Base-by-base conservation (phyloP, 2,329 filamentous ascomycete genomes). In the Fusarium sp. region DNA sequence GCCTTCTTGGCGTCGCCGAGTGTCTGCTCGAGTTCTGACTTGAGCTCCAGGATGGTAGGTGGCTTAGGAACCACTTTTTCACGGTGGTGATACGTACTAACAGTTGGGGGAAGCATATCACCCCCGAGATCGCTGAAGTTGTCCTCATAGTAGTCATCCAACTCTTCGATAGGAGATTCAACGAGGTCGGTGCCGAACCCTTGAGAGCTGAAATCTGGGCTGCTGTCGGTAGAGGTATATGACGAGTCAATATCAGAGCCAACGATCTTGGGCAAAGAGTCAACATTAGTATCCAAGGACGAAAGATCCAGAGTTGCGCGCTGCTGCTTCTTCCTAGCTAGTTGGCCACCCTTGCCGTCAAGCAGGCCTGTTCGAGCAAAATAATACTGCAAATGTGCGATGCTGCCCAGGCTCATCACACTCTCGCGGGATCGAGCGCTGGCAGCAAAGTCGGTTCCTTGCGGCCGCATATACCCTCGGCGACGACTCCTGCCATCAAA, bases 351-450 rank as follows among this genome's bases (percentile, higher is more conserved):
- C 80, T 98, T 98, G 61, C 95, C 94, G 78, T 99, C 96, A 54
- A 99, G 84, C 70, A 99, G 83, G 9, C 96, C 96, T 1, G 96
- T 99, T 65, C 96, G 88, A 38, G 96, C 95, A 83, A 99, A 99
- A 83, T 98, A 99, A 83, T 98, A 97, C 81, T 99, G 96, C 78
- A 99, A 85, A 83, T 99, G 96, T 60, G 95, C 94, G 76, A 99
- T 99, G 81, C 95, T 98, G 59, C 96, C 96, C 69, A 99, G 83
- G 78, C 94, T 97, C 89, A 98, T 92, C 72, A 99, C 96, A 79
- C 95, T 98, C 80, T 99, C 95, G 70, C 96, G 88, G 54, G 94
- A 94, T 78, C 90, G 91, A 49, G 96, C 96, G 61, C 95, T 98
- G 65, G 93, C 92, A 30, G 96, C 93, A 80, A 98, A 99, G 77